Base-by-base conservation (phyloP, 352 stramenopile genomes). In the Globisporangium acanthophoron region DNA sequence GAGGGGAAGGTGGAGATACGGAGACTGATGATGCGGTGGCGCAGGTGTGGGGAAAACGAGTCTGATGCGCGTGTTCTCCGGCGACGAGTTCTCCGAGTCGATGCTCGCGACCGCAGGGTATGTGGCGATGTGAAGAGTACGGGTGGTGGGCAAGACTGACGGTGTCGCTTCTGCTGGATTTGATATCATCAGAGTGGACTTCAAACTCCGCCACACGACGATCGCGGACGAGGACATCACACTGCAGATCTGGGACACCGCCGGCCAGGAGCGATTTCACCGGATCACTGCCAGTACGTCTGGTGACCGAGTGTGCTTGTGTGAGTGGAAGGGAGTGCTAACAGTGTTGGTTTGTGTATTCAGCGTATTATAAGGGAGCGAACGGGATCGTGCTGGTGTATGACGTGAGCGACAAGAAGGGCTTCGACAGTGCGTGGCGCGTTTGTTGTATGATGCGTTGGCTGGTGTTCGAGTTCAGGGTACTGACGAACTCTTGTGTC, bases 161-260 rank as follows among this genome's bases (percentile, higher is more conserved):
- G 33, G n/a, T 21, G 29, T 27, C 24, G 20, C 18, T 56, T 47
- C 5, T 56, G 47, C 8, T 54, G 33, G 29, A 13, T 31, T 27
- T 24, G 31, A 51, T 8, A 27, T 52, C 7, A 51, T 47, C 49
- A 94, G 85, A 57, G 92, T 98, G 43, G 90, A 98, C 63, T 98
- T 97, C 61, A 98, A 97, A 64, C 73, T 96, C 16, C 89, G 90
- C 46, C 84, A 95, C 58, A 88, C 96, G 68, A 78, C 71, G 20
- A 71, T 93, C 18, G 72, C 76, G 44, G 85, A 96, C 20, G 82
- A 96, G 64, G 79, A 96, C 41, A 85, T 92, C 37, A 86, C 92
- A 37, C 68, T 97, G 47, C 93, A 98, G 68, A 96, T 98, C 51
- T 98, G 93, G 93, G 93, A 98, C 70, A 98, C 93, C 15, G 92